These are phyloP conservation scores for Echria macrotheca DNA, from an alignment of 495 filamentous ascomycete species.

Conservation along the genomic window DNA sequence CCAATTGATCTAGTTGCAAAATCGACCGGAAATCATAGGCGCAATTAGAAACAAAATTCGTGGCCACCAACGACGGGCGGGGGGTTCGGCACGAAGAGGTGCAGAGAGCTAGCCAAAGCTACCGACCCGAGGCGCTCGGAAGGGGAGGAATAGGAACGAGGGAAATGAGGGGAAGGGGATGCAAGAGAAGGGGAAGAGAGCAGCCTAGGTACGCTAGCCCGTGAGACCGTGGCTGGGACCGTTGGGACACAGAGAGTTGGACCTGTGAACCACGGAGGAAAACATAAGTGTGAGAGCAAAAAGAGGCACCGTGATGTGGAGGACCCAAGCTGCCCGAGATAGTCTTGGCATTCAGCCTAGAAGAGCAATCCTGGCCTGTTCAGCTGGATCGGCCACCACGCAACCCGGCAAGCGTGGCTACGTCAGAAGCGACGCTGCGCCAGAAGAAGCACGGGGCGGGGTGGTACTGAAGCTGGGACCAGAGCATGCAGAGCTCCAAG, in stretches of 20 bases:
- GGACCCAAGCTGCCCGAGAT: neutral
- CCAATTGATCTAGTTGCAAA: slow-evolving; percentile 20
- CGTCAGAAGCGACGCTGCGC: too few relatives aligned
- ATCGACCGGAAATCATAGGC: neutral
- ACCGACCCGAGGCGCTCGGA: neutral
- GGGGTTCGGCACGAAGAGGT: too few relatives aligned
- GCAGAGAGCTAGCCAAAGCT: neutral
- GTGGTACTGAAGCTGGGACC: too few relatives aligned
- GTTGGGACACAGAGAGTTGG: slow-evolving; percentile 11
- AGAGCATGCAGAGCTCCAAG: too few relatives aligned
- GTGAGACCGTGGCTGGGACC: slow-evolving; percentile 9
- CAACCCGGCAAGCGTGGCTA: too few relatives aligned
- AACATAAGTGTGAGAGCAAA: neutral
- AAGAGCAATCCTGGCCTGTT: too few relatives aligned
- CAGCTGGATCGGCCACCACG: too few relatives aligned
- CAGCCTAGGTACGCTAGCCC: neutral
- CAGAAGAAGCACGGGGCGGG: too few relatives aligned
- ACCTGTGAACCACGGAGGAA: slow-evolving; percentile 6
- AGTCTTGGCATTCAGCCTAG: neutral
- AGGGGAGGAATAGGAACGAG: neutral
- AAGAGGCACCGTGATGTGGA: neutral
- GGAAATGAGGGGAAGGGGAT: slow-evolving; percentile 3
- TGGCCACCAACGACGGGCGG: too few relatives aligned
- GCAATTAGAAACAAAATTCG: neutral
- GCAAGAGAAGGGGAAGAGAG: slow-evolving; percentile 2